Conservation (phyloP, 345 rosid species). For the Linum trigynum region DNA sequence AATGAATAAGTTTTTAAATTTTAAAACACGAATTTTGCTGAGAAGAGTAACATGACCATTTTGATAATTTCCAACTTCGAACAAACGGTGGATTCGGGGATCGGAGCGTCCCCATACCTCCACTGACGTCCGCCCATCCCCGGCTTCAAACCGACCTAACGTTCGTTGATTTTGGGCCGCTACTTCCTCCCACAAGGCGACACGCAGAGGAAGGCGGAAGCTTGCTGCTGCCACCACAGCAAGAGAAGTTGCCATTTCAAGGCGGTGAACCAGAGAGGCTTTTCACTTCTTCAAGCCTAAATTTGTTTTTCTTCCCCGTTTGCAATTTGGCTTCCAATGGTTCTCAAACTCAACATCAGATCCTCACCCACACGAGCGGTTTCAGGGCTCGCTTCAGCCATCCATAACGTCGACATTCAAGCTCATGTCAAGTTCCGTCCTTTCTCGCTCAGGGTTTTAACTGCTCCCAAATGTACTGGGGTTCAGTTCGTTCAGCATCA, state of each 20-base stretch:
- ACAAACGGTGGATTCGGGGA: too few species aligned
- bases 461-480: slow-evolving; percentile 25
- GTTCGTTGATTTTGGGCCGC: neutral
- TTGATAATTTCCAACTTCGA: too few species aligned
- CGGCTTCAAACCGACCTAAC: neutral
- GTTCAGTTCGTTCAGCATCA: slow-evolving; percentile 27
- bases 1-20: too few species aligned
- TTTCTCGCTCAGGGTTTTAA: slow-evolving; percentile 23
- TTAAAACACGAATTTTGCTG: too few species aligned
- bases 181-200: neutral
- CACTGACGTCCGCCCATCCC: neutral
- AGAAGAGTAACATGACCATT: too few species aligned
- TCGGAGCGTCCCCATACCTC: neutral
- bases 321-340: neutral
- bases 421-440: slow-evolving; percentile 36
- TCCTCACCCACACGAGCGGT: neutral
- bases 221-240: neutral
- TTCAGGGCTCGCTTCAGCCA: slow-evolving; percentile 57
- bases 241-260: neutral
- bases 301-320: neutral
- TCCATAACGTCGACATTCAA: slow-evolving; percentile 34
- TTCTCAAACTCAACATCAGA: neutral
- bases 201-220: neutral
- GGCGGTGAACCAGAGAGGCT: neutral
- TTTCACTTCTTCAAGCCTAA: neutral